phyloP scores from a whole-genome alignment of 441 rosid genomes.

The Theobroma grandiflorum region DNA sequence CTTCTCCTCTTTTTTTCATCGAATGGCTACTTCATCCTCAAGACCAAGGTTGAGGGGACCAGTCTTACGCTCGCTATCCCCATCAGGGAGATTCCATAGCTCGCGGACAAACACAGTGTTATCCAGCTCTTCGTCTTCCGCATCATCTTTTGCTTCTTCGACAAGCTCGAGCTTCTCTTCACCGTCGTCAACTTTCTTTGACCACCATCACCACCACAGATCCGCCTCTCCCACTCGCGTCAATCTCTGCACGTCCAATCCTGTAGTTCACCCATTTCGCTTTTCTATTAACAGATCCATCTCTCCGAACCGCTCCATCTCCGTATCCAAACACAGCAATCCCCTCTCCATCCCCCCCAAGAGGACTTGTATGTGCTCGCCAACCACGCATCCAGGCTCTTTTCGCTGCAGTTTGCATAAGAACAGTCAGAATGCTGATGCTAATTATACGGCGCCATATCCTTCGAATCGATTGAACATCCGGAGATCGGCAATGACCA shows the following conservation, averaged over 20 bases:
- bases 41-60: constrained; percentile 62
- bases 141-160: constrained; percentile 71
- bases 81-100: constrained; percentile 51
- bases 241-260: constrained; percentile 48
- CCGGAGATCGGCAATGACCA: constrained; percentile 89
- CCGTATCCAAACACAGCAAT: constrained; percentile 45
- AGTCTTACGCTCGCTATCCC: constrained; percentile 59
- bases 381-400: constrained; percentile 85
- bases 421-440: constrained; percentile 26
- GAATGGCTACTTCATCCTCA: constrained; percentile 47
- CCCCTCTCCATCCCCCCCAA: constrained; percentile 53
- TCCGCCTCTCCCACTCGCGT: constrained; percentile 70
- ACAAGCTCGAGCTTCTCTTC: constrained; percentile 74
- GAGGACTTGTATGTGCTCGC: constrained; percentile 87
- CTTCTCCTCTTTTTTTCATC: constrained; percentile 9
- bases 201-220: constrained; percentile 37
- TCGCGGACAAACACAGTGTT: background rate
- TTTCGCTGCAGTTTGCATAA: constrained; percentile 84
- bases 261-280: constrained; percentile 54
- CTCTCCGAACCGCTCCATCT: constrained; percentile 68
- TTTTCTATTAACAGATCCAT: constrained; percentile 70
- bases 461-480: constrained; percentile 68
- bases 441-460: constrained; percentile 41
- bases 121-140: constrained; percentile 24
- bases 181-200: constrained; percentile 50